Evolutionary conservation across 257 asterid genomes (phyloP), one percentile per base, ranked within the genome.

Genomic region (Vinca minor): DNA sequence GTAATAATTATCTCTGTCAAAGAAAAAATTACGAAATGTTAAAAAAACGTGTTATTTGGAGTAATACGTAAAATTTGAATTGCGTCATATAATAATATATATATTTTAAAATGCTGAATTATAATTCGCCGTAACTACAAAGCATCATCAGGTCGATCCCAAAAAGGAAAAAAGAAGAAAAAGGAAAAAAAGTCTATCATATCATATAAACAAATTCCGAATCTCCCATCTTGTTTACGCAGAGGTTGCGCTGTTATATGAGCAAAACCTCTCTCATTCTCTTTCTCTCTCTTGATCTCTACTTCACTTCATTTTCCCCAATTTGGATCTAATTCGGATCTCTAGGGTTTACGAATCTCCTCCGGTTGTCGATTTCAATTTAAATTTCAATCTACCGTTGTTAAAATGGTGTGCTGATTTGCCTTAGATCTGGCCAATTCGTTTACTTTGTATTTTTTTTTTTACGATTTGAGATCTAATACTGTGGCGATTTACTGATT

Each of bases 391-490:
- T 67, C 5, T 34, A 35, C 38, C 11, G 60, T 69, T 18, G 64
- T 53, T 13, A 71, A 63, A 64, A 72, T 78, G 83, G 79, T 72
- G 52, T 60, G 75, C 64, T 73, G 50, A 52, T 67, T 58, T 17
- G 55, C n/a, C 8, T 41, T 64, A 64, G 75, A 71, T 71, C 75
- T 64, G 71, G 63, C 28, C 32, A 20, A 64, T 57, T 38, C 11
- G 1, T 11, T 8, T 6, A 34, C 38, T 34, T 64, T n/a, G 36
- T n/a, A 56, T 67, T 53, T 45, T 4, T 42, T 38, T 0, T 13
- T n/a, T n/a, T n/a, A n/a, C 57, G 14, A 50, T 64, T 70, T 69
- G 73, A 71, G 78, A 75, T 78, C 74, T 79, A 71, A 25, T 59
- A 28, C 56, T 48, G 14, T 18, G 54, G n/a, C 31, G 59, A 38